Evolutionary conservation across 371 early-diverging fungal genomes (phyloP), one percentile per base, ranked within the genome.

Genomic region (Rhizopus microsporus): DNA sequence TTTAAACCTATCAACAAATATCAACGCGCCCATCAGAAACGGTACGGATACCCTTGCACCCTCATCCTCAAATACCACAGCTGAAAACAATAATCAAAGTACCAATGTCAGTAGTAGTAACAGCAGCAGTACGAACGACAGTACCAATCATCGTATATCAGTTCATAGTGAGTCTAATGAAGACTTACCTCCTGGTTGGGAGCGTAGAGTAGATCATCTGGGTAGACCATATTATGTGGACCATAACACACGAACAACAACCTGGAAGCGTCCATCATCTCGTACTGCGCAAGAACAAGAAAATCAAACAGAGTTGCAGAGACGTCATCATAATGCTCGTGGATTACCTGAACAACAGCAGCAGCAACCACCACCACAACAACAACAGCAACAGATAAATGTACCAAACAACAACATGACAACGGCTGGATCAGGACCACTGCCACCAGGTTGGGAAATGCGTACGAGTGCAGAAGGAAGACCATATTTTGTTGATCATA

Each of bases 401-500:
- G 64, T 79, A 7, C 68, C 78, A 6, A 74, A 83, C 37, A 80
- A 74, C 48, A 82, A 80, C 50, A 75, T 81, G 57, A 86, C 88
- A 7, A 80, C 85, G 6, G 85, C 87, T 8, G 91, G 90, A 12
- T 80, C 87, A 17, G 94, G 93, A 7, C 90, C 93, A n/a, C 75
- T 97, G 50, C 97, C 98, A 13, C 84, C 93, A 15, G 96, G 97
- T 34, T 98, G 97, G 97, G 94, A 80, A 66, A 80, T 91, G 82
- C 77, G 97, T 34, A 80, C 87, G 35, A 96, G 94, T 17, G 82
- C 91, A 5, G 95, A 95, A 70, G 97, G 97, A 5, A 80, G 97
- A 12, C 86, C 95, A 7, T 98, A 97, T 71, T 98, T 91, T 85
- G 97, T 98, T n/a, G 96, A 98, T 68, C 99, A 98, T 75, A 96